phyloP scores from a whole-genome alignment of 1,139 yeast genomes.

The Candida sp. region DNA sequence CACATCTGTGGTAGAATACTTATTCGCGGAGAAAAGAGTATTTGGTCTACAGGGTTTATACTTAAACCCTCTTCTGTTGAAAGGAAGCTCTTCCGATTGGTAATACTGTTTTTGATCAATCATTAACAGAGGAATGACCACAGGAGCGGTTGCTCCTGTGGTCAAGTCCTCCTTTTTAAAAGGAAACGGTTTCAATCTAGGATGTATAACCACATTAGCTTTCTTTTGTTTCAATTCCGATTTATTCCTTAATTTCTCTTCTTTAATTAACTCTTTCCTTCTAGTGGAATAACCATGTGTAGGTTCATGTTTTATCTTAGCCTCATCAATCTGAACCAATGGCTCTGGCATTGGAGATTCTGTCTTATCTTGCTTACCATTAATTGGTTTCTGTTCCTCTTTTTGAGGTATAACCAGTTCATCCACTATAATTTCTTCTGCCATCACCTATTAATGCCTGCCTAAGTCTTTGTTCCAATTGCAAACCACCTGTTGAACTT shows the following conservation, averaged over 20 bases:
- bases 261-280: slow-evolving; percentile 17
- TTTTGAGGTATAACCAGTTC: no score
- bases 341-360: not conserved
- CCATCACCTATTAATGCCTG: no score
- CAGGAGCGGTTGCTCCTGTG: slow-evolving; percentile 7
- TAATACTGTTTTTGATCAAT: slow-evolving; percentile 29
- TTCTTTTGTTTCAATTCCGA: slow-evolving; percentile 21
- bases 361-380: not conserved
- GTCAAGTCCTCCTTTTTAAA: slow-evolving; percentile 33
- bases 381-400: no score
- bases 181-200: slow-evolving; percentile 45
- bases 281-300: slow-evolving; percentile 22
- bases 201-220: slow-evolving; percentile 34
- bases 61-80: slow-evolving; percentile 77
- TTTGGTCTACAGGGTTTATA: slow-evolving; percentile 79
- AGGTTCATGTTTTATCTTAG: slow-evolving; percentile 1
- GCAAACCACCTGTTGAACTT: no score
- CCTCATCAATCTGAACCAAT: not conserved
- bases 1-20: slow-evolving; percentile 73
- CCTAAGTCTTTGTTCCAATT: no score
- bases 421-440: no score
- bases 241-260: slow-evolving; percentile 12
- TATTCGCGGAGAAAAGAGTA: slow-evolving; percentile 52
- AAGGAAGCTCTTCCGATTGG: slow-evolving; percentile 71
- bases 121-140: slow-evolving; percentile 6